Percentiles rank a stretch among this genome's conserved stretches.
Conservation (phyloP, 163 green algal genomes). For the Volvox carteri region DNA sequence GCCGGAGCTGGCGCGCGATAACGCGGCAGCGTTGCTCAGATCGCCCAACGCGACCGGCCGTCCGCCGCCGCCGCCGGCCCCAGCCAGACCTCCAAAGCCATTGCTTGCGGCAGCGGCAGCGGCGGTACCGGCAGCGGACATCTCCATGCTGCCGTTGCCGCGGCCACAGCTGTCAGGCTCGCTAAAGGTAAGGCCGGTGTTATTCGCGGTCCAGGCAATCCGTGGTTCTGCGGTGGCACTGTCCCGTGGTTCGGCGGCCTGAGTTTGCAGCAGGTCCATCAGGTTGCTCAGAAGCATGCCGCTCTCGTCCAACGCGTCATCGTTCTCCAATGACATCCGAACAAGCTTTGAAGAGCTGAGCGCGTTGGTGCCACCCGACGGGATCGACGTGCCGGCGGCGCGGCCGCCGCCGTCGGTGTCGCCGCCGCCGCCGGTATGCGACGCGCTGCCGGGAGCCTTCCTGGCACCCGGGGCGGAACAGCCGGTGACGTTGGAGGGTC, state of each 20-base stretch:
- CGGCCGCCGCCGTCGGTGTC: neutral
- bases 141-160: slow-evolving; percentile 4
- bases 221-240: neutral
- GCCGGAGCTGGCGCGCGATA: slow-evolving; percentile 4
- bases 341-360: neutral
- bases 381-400: neutral
- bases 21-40: neutral
- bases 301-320: neutral
- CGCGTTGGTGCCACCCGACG: neutral
- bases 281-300: slow-evolving; percentile 19
- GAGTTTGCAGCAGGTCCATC: slow-evolving; percentile 33
- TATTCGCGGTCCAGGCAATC: neutral
- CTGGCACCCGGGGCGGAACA: neutral
- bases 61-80: neutral
- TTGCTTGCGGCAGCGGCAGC: neutral
- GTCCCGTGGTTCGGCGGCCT: neutral
- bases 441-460: neutral
- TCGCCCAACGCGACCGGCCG: neutral
- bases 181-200: neutral
- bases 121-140: neutral
- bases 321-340: slow-evolving; percentile 45
- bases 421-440: neutral
- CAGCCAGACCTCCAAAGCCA: neutral
- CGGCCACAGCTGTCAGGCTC: neutral
- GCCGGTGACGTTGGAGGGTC: neutral